These are phyloP conservation scores for Salicornia ramosissima DNA, from an alignment of 148 eudicot genomes.

Conservation along the genomic window DNA sequence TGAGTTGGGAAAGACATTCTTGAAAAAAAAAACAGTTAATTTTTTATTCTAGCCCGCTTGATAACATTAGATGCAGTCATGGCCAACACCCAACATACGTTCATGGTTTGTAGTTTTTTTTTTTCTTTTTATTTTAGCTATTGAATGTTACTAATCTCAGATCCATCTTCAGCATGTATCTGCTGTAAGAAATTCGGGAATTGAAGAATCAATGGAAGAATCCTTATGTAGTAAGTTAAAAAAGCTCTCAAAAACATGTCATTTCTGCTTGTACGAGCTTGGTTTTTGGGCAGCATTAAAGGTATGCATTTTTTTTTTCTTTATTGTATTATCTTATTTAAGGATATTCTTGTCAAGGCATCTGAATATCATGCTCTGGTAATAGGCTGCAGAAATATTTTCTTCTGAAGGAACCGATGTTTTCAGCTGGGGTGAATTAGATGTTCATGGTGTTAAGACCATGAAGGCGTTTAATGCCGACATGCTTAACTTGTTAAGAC, in stretches of 20 bases:
- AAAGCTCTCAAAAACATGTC: conserved; percentile 36
- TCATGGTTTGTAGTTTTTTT: background rate
- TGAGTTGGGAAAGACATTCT: background rate
- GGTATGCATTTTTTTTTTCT: conserved; percentile 35
- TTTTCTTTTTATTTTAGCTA: background rate
- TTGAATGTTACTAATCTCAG: conserved; percentile 11
- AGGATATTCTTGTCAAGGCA: conserved; percentile 12
- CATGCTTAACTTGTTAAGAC: conserved; percentile 41
- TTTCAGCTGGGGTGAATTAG: conserved; percentile 51
- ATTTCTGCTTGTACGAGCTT: conserved; percentile 63
- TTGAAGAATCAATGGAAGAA: conserved; percentile 27
- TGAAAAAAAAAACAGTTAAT: background rate
- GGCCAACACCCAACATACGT: no score
- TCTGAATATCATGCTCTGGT: conserved; percentile 16
- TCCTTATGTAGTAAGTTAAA: conserved; percentile 39
- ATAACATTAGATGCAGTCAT: no score
- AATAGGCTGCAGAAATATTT: conserved; percentile 61
- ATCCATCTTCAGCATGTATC: conserved; percentile 40
- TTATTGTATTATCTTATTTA: background rate
- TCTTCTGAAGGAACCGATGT: conserved; percentile 37
- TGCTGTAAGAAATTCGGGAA: conserved; percentile 23
- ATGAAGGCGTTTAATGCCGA: conserved; percentile 49
- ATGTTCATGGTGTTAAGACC: conserved; percentile 35
- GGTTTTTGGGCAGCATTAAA: conserved; percentile 76
- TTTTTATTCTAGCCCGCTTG: background rate